Percentiles rank a stretch among this genome's conserved stretches.
Evolutionary conservation across 345 rosid genomes (phyloP).

Genomic region (Salix caprea): DNA sequence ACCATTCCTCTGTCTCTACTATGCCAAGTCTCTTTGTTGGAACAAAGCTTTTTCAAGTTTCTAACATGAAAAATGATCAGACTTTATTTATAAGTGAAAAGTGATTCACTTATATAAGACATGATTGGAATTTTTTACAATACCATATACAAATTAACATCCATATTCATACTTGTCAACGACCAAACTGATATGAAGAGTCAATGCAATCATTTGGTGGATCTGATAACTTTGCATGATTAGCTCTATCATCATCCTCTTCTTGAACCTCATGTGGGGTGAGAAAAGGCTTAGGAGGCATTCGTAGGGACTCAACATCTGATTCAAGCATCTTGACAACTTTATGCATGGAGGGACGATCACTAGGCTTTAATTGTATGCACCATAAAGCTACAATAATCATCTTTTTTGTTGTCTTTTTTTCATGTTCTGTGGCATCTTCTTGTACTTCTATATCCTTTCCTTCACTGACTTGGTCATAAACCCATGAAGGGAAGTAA

Average conservation of each 20-base stretch:
- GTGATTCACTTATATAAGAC: too few relatives aligned
- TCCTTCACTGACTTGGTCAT: neutral
- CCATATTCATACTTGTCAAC: neutral
- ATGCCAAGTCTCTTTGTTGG: too few relatives aligned
- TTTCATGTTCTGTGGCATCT: neutral
- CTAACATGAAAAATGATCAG: too few relatives aligned
- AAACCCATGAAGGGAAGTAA: neutral
- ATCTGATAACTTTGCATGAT: neutral
- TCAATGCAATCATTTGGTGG: neutral
- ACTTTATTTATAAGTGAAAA: too few relatives aligned
- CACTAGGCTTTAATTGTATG: neutral
- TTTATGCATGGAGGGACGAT: neutral
- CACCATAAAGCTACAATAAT: too few relatives aligned
- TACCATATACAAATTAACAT: too few relatives aligned
- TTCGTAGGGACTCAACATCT: neutral
- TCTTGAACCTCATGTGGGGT: neutral
- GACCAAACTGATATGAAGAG: neutral
- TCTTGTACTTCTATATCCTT: neutral
- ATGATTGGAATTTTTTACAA: too few relatives aligned
- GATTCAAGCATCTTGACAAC: neutral
- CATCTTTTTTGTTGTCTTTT: too few relatives aligned
- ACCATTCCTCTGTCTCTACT: too few relatives aligned
- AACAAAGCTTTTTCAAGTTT: too few relatives aligned
- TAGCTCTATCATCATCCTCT: neutral
- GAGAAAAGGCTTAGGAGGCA: neutral